Conservation (phyloP, 495 filamentous ascomycete species). For the Aspergillus asperescens region DNA sequence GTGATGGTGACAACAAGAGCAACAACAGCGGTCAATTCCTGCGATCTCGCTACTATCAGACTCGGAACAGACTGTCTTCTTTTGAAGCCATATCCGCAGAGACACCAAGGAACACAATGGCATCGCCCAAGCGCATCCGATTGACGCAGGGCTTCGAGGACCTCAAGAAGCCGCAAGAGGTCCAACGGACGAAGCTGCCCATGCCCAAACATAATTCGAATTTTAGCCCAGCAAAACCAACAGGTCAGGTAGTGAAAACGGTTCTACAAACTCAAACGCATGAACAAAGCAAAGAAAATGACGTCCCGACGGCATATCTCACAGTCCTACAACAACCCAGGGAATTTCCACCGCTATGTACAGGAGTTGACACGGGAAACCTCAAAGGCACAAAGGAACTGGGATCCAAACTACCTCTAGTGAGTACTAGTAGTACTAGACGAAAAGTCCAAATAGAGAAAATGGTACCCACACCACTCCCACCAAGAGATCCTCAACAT, state of each 20-base stretch:
- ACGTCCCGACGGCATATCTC: neutral
- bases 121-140: slow-evolving; percentile 2
- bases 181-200: neutral
- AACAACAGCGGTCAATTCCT: neutral
- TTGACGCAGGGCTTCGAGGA: slow-evolving; percentile 6
- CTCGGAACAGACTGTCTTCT: neutral
- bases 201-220: neutral
- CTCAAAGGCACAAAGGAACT: neutral
- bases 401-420: neutral
- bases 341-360: neutral
- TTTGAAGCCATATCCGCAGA: neutral
- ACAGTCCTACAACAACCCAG: neutral
- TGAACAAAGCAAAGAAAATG: neutral
- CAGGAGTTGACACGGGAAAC: neutral
- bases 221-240: neutral
- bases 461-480: slow-evolving; percentile 15
- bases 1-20: neutral
- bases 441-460: slow-evolving; percentile 7
- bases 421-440: slow-evolving; percentile 4
- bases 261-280: neutral
- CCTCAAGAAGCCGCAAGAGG: neutral
- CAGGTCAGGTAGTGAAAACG: neutral
- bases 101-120: neutral
- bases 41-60: neutral
- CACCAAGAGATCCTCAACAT: neutral